Evolutionary conservation across 2,329 filamentous ascomycete species (phyloP).

Genomic region (Fusarium penzigii): DNA sequence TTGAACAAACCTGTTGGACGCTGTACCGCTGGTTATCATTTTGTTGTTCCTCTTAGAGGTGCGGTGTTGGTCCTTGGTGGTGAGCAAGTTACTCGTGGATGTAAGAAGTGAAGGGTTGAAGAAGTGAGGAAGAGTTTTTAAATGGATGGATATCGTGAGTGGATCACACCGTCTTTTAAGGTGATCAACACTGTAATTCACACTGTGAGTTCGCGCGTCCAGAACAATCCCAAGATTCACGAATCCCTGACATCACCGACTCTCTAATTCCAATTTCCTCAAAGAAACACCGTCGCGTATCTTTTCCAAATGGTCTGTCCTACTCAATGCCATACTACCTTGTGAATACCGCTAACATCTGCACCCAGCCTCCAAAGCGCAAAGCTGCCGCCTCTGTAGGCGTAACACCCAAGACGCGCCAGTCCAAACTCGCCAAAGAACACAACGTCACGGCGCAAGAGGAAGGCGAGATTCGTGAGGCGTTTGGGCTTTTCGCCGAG

Average conservation of each 20-base stretch:
- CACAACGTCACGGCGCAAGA: constrained; percentile 82
- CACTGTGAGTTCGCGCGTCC: not conserved
- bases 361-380: constrained; percentile 53
- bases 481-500: constrained; percentile 79
- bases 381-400: constrained; percentile 39
- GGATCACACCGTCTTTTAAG: not conserved
- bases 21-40: too few relatives aligned
- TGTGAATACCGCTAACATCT: not conserved
- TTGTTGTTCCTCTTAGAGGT: too few relatives aligned
- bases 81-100: too few relatives aligned
- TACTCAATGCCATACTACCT: not conserved
- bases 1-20: too few relatives aligned
- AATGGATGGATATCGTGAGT: not conserved
- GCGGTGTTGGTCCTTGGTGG: too few relatives aligned
- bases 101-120: too few relatives aligned
- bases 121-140: too few relatives aligned
- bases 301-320: constrained; percentile 16
- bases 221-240: not conserved
- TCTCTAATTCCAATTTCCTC: not conserved
- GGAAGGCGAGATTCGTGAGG: constrained; percentile 88
- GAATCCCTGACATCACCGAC: not conserved
- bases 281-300: not conserved
- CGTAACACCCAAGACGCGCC: constrained; percentile 49
- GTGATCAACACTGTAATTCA: not conserved
- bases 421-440: constrained; percentile 89